These are phyloP conservation scores for Neurospora sp. DNA, from an alignment of 495 filamentous ascomycete genomes.

Conservation along the genomic window DNA sequence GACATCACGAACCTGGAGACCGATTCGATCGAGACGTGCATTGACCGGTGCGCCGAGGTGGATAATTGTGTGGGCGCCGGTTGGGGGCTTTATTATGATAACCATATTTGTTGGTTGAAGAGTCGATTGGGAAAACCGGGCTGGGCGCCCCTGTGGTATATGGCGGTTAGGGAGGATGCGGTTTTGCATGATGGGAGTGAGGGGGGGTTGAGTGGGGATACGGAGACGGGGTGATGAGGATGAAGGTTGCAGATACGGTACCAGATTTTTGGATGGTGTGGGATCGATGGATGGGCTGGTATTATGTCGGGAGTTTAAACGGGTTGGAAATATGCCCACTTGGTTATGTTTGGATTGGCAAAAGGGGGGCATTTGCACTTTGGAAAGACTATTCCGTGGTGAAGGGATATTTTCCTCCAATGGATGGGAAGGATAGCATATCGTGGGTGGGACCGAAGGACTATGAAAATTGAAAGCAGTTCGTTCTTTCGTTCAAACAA, in stretches of 20 bases:
- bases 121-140: constrained; percentile 41
- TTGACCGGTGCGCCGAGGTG: constrained; percentile 18
- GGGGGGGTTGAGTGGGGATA: background rate
- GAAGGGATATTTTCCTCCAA: no score
- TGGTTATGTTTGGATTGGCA: no score
- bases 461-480: no score
- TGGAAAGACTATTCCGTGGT: no score
- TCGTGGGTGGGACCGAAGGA: no score
- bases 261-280: background rate
- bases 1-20: constrained; percentile 16
- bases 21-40: constrained; percentile 18
- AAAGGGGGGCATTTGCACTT: no score
- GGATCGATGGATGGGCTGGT: no score
- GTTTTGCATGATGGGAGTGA: background rate
- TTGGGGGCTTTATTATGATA: constrained; percentile 19
- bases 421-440: no score
- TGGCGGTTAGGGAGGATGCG: constrained; percentile 28
- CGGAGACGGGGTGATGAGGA: background rate
- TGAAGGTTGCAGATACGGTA: background rate
- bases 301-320: no score
- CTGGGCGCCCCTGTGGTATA: constrained; percentile 35
- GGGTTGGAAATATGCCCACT: no score
- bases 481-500: no score
- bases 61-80: constrained; percentile 24
- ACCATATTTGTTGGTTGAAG: constrained; percentile 40